Evolutionary conservation across 164 flowering plant species (phyloP).

Genomic region (Paratinospora sagittata): DNA sequence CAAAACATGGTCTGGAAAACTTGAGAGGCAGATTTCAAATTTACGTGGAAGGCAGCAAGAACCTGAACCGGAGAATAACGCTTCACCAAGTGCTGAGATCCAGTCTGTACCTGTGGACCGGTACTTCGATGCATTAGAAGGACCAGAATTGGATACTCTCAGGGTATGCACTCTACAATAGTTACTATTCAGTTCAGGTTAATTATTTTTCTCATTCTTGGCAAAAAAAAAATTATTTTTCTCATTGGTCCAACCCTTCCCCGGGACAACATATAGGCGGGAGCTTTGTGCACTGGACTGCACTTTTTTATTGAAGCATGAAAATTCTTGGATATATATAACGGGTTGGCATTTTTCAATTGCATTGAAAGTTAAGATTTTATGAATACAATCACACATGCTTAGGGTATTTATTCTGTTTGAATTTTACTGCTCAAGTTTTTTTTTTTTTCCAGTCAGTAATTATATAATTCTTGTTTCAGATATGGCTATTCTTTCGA

Average conservation of each 20-base stretch:
- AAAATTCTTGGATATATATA: too few relatives aligned
- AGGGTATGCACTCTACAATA: slow-evolving; percentile 34
- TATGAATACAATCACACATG: background rate
- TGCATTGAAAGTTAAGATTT: background rate
- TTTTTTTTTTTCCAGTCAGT: too few relatives aligned
- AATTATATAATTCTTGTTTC: too few relatives aligned
- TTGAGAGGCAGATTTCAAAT: slow-evolving; percentile 58
- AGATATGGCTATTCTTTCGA: too few relatives aligned
- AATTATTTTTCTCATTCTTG: background rate
- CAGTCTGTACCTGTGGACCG: slow-evolving; percentile 53
- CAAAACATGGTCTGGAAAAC: slow-evolving; percentile 74
- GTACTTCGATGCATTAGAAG: slow-evolving; percentile 81
- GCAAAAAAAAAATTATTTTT: too few relatives aligned
- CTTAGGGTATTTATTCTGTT: background rate
- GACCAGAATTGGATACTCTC: slow-evolving; percentile 80
- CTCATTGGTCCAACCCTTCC: too few relatives aligned
- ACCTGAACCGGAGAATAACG: slow-evolving; percentile 17
- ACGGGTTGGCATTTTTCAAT: too few relatives aligned
- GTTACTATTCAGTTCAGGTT: background rate
- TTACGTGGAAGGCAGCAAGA: slow-evolving; percentile 46
- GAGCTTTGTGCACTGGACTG: too few relatives aligned
- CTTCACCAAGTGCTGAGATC: slow-evolving; percentile 19
- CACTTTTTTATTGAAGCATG: too few relatives aligned
- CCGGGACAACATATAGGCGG: too few relatives aligned
- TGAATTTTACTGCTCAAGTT: background rate